These are phyloP conservation scores for Rutidosis leptorrhynchoides DNA, from an alignment of 129 eudicot genomes.

Conservation along the genomic window DNA sequence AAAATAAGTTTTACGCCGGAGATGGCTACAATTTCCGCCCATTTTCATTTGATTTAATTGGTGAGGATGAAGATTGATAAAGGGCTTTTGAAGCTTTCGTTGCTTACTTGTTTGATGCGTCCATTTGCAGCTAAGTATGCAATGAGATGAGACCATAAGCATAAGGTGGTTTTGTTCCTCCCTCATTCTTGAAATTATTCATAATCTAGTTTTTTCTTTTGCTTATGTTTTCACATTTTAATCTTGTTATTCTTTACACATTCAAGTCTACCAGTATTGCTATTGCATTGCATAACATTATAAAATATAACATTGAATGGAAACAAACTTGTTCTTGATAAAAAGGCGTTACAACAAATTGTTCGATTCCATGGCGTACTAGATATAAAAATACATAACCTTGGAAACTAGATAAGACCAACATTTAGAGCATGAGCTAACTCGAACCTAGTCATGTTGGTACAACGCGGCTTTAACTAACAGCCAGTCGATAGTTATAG, in stretches of 20 bases:
- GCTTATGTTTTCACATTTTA: constrained; percentile 7
- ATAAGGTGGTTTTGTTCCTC: not conserved
- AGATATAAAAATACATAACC: constrained; percentile 5
- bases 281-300: not conserved
- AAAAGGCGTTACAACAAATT: constrained; percentile 18
- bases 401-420: constrained; percentile 18
- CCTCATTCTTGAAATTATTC: not conserved
- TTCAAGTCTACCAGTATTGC: not conserved
- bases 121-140: not conserved
- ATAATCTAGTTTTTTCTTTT: constrained; percentile 10
- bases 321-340: constrained; percentile 2
- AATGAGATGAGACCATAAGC: not conserved
- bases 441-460: constrained; percentile 16
- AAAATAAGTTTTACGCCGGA: constrained; percentile 74
- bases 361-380: constrained; percentile 17
- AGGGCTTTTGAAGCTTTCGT: not conserved
- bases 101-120: not conserved
- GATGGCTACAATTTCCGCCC: constrained; percentile 77
- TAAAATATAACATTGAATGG: constrained; percentile 1
- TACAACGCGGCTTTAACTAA: not conserved
- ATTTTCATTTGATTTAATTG: constrained; percentile 57
- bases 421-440: constrained; percentile 22
- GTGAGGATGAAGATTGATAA: constrained; percentile 59
- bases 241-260: not conserved
- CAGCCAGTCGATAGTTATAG: constrained; percentile 1